Percentiles rank a stretch among this genome's conserved stretches.
These are phyloP conservation scores for Vaccinium myrtillus DNA, from an alignment of 148 eudicot species.

Conservation along the genomic window DNA sequence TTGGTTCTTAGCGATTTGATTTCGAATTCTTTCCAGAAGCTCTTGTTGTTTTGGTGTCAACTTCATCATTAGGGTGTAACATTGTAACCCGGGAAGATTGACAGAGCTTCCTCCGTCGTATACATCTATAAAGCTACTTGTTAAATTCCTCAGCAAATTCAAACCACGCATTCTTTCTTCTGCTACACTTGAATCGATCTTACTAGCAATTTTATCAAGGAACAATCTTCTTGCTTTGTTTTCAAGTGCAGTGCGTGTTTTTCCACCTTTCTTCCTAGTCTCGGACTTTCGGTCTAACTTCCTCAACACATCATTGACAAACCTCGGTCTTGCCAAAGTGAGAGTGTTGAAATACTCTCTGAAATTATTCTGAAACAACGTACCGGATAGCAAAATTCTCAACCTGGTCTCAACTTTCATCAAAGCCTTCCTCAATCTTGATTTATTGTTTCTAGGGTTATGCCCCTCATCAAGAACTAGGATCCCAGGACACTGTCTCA, in stretches of 20 bases:
- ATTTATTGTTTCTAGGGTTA: conserved; percentile 92
- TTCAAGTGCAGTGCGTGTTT: conserved; percentile 59
- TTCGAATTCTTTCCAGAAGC: conserved; percentile 60
- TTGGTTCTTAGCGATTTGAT: conserved; percentile 57
- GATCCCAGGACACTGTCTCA: conserved; percentile 84
- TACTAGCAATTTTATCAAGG: conserved; percentile 67
- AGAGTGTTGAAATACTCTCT: conserved; percentile 97
- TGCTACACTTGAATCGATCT: conserved; percentile 55
- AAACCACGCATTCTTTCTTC: conserved; percentile 70
- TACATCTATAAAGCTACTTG: conserved; percentile 75
- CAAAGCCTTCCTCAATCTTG: conserved; percentile 75
- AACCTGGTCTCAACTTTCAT: conserved; percentile 81
- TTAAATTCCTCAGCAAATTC: conserved; percentile 69
- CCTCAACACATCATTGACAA: conserved; percentile 70
- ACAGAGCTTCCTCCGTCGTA: conserved; percentile 82
- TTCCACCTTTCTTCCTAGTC: conserved; percentile 58
- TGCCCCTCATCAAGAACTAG: conserved; percentile 93
- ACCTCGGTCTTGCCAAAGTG: conserved; percentile 76
- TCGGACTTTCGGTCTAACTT: conserved; percentile 77
- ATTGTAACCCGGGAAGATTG: conserved; percentile 77
- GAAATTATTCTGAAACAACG: conserved; percentile 90
- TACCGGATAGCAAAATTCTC: conserved; percentile 81
- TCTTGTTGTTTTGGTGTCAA: conserved; percentile 77
- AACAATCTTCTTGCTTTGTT: conserved; percentile 85
- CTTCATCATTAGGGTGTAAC: conserved; percentile 95